These are phyloP conservation scores for Yamadazyma scolyti DNA, from an alignment of 805 yeast species.

Conservation along the genomic window DNA sequence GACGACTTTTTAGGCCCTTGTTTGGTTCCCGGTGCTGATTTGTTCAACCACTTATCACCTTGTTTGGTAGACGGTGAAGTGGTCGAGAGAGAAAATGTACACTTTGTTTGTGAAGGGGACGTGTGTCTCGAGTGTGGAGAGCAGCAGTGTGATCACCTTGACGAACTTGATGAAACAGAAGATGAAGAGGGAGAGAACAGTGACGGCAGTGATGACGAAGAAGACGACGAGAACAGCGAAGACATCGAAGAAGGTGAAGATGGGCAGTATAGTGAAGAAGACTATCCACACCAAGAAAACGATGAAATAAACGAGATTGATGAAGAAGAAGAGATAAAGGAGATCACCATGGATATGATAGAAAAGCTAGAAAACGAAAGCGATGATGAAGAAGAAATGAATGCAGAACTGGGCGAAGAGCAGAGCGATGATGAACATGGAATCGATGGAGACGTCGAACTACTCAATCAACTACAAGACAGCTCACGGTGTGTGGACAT, in stretches of 20 bases:
- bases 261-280: slow-evolving; percentile 4
- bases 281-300: slow-evolving; percentile 1
- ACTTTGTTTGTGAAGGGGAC: slow-evolving; percentile 47
- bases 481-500: slow-evolving; percentile 67
- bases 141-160: slow-evolving; percentile 27
- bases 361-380: slow-evolving; percentile 3
- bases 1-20: slow-evolving; percentile 74
- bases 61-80: slow-evolving; percentile 9
- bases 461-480: slow-evolving; percentile 32
- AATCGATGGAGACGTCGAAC: slow-evolving; percentile 24
- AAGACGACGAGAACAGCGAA: slow-evolving; percentile 8
- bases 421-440: neutral
- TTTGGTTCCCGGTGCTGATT: slow-evolving; percentile 87
- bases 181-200: neutral
- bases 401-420: neutral
- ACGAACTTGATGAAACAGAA: too few species aligned
- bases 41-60: slow-evolving; percentile 70
- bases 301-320: slow-evolving; percentile 14
- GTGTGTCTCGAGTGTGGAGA: slow-evolving; percentile 34
- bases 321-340: slow-evolving; percentile 1
- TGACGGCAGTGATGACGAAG: slow-evolving; percentile 15
- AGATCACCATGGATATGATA: slow-evolving; percentile 1
- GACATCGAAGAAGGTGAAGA: slow-evolving; percentile 8
- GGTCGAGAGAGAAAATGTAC: slow-evolving; percentile 45
- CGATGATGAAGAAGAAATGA: slow-evolving; percentile 1